A percentile compares a stretch with the other conserved stretches of the same genome.
Conservation (phyloP, 2,329 filamentous ascomycete species). For the Colletotrichum brevisporum region DNA sequence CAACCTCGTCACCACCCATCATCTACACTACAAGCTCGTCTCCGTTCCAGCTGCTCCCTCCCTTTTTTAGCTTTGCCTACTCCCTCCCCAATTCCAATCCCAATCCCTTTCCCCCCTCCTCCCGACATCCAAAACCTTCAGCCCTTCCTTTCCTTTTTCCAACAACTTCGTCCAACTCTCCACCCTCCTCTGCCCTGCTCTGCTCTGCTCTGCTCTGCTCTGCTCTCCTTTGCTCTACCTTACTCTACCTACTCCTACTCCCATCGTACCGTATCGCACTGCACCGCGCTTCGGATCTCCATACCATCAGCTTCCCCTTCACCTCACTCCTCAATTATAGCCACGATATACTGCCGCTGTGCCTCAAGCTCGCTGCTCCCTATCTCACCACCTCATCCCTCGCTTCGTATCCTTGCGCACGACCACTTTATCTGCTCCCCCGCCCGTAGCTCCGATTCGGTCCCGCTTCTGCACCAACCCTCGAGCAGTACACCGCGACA, state of each 20-base stretch:
- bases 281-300: not conserved
- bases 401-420: too few relatives aligned
- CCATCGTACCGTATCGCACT: too few relatives aligned
- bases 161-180: conserved; percentile 13
- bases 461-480: too few relatives aligned
- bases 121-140: conserved; percentile 19
- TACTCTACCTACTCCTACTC: not conserved
- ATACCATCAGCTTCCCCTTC: not conserved
- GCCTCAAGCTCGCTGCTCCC: not conserved
- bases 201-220: conserved; percentile 3
- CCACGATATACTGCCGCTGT: not conserved
- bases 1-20: conserved; percentile 36
- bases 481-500: not conserved
- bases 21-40: conserved; percentile 27
- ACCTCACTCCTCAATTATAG: not conserved
- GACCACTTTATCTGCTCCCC: too few relatives aligned
- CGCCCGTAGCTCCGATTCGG: too few relatives aligned
- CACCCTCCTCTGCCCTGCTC: not conserved
- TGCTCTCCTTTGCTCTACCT: not conserved
- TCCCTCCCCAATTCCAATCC: conserved; percentile 17
- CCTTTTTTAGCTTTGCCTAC: conserved; percentile 31
- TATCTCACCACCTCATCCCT: too few relatives aligned
- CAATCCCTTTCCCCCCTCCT: conserved; percentile 8
- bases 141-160: conserved; percentile 19
- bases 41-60: conserved; percentile 33